These are phyloP conservation scores for Penicillium pulvis DNA, from an alignment of 495 filamentous ascomycete species.

Conservation along the genomic window DNA sequence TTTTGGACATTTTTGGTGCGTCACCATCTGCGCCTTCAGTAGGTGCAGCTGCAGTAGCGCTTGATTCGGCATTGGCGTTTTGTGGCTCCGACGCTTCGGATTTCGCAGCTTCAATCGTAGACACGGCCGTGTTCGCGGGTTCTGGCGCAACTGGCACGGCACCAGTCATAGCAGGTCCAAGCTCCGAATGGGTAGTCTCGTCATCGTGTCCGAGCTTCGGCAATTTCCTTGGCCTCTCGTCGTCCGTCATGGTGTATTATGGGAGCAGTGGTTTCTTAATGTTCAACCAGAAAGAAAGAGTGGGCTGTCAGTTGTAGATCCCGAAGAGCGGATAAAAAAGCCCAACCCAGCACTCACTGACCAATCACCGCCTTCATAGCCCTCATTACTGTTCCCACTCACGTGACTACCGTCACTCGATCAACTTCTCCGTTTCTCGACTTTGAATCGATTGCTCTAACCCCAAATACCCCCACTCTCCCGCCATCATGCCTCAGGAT, in stretches of 20 bases:
- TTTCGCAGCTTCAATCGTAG: conserved; percentile 7
- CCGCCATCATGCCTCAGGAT: conserved; percentile 66
- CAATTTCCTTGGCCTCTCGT: conserved; percentile 55
- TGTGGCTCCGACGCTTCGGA: neutral
- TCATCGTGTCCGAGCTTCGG: conserved; percentile 46
- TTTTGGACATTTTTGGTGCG: conserved; percentile 67
- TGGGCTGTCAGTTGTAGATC: conserved; percentile 25
- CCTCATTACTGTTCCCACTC: conserved; percentile 35
- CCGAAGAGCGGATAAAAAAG: conserved; percentile 22
- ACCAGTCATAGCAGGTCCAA: conserved; percentile 38
- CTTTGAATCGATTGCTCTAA: conserved; percentile 6
- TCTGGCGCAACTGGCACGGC: conserved; percentile 20
- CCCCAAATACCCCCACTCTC: conserved; percentile 15
- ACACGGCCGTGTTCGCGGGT: neutral
- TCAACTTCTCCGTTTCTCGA: conserved; percentile 42
- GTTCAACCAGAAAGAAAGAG: conserved; percentile 1
- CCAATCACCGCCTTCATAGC: conserved; percentile 37
- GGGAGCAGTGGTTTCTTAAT: neutral
- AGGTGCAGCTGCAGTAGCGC: conserved; percentile 3
- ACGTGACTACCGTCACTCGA: conserved; percentile 38
- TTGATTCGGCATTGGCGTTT: neutral
- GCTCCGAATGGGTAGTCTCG: conserved; percentile 15
- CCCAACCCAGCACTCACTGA: conserved; percentile 13
- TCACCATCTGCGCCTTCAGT: conserved; percentile 18
- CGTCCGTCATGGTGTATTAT: conserved; percentile 47